Percentiles rank a stretch among this genome's conserved stretches.
These are phyloP conservation scores for Chaetomiaceae sp. DNA, from an alignment of 2,329 filamentous ascomycete genomes.

Conservation along the genomic window DNA sequence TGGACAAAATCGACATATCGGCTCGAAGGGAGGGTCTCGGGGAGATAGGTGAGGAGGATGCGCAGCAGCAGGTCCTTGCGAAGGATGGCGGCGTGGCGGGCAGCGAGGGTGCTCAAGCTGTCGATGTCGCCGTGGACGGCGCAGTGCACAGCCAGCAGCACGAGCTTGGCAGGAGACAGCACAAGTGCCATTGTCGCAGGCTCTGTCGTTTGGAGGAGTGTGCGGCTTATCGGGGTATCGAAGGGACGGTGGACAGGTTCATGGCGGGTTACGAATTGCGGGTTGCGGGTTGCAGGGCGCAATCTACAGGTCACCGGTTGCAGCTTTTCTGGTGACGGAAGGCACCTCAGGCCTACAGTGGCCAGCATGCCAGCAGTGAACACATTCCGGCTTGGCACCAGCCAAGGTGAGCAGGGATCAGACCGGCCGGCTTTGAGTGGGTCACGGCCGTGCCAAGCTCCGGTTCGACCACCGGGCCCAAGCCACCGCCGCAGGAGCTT, in stretches of 20 bases:
- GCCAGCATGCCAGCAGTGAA: no score
- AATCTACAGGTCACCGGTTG: no score
- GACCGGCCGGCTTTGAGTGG: not conserved
- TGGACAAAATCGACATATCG: constrained; percentile 58
- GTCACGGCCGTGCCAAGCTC: not conserved
- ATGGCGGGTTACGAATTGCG: constrained; percentile 16
- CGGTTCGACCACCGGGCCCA: not conserved
- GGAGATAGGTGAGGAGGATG: constrained; percentile 71
- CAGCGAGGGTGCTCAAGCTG: constrained; percentile 56
- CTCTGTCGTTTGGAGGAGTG: not conserved
- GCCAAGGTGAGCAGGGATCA: not conserved
- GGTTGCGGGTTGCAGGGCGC: no score
- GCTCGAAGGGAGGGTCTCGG: constrained; percentile 62
- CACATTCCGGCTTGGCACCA: constrained; percentile 4
- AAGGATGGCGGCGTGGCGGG: constrained; percentile 53
- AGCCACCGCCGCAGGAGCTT: no score
- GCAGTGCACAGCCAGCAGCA: constrained; percentile 68
- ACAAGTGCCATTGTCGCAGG: constrained; percentile 30
- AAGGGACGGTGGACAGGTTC: constrained; percentile 3
- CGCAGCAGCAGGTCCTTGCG: constrained; percentile 62
- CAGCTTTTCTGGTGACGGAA: no score
- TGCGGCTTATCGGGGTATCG: constrained; percentile 1
- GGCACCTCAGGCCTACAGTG: no score
- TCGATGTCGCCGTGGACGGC: constrained; percentile 61
- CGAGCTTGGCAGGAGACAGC: constrained; percentile 61